phyloP scores from a whole-genome alignment of 768 basidiomycete species.

The Suillus placidus region DNA sequence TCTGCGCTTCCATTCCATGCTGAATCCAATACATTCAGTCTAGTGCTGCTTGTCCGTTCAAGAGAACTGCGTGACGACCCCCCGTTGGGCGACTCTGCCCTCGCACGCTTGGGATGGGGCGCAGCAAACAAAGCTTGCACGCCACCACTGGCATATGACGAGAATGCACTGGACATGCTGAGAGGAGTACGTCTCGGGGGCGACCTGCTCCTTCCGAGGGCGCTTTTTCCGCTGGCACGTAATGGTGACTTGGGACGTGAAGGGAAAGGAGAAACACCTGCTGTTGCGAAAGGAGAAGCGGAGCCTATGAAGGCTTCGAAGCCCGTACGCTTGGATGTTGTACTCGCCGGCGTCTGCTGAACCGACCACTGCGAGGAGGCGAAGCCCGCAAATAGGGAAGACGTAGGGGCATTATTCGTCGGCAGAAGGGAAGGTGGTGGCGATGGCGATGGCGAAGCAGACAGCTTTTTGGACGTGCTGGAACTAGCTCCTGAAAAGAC shows the following conservation, averaged over 20 bases:
- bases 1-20: conserved; percentile 46
- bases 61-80: conserved; percentile 46
- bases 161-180: conserved; percentile 56
- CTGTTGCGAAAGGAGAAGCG: conserved; percentile 51
- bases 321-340: conserved; percentile 52
- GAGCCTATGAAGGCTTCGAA: conserved; percentile 60
- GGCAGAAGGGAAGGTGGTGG: conserved; percentile 20
- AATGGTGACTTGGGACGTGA: conserved; percentile 56
- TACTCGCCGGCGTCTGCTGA: conserved; percentile 30
- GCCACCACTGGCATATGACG: conserved; percentile 56
- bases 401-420: conserved; percentile 25
- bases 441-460: conserved; percentile 29
- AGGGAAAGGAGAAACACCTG: conserved; percentile 32
- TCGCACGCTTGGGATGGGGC: conserved; percentile 56
- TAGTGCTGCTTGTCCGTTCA: conserved; percentile 39
- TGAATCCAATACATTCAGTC: conserved; percentile 32
- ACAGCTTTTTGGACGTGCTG: conserved; percentile 31
- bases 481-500: conserved; percentile 35
- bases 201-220: conserved; percentile 51
- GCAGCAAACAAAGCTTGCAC: conserved; percentile 48
- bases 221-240: conserved; percentile 28
- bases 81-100: conserved; percentile 51
- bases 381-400: conserved; percentile 26
- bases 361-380: conserved; percentile 18
- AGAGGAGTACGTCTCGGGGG: conserved; percentile 49